Evolutionary conservation across 495 filamentous ascomycete genomes (phyloP), one percentile per base, ranked within the genome.

Genomic region (Penicillium silybi): DNA sequence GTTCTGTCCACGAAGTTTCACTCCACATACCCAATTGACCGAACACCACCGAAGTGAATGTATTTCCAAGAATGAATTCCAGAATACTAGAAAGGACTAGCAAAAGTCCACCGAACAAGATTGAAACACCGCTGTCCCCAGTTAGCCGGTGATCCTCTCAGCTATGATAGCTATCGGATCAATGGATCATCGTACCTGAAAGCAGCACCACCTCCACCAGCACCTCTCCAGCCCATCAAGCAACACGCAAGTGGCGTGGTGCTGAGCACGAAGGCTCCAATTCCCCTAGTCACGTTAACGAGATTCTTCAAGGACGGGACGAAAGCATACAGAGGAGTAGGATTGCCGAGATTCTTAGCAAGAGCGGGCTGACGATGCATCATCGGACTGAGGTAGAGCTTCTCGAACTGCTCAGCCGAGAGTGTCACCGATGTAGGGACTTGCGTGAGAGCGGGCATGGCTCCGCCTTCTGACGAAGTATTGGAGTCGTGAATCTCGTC

Each of bases 371-470:
- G 65, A 2, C 40, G 52, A 18, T 47, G 53, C 62, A 78, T 83
- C 60, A 83, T 76, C 1, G 80, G 84, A 4, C 80, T 79, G 15
- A 88, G 72, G 56, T 87, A 87, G 20, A 88, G 74, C 65, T 81
- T 87, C 70, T 88, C 85, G 58, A 88, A 88, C 3, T 87, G 73
- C 54, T 86, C 85, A 5, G 84, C 75, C 0, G 83, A 82, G 60
- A 87, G 59, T 0, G 63, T 68, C 9, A 66, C 52, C 1, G 61
- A 59, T 0, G 64, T 62, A 10, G 61, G 64, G 15, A 66, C 29
- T 13, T 32, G 29, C 13, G 29, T 32, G 9, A 32, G 11, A 13
- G 11, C 29, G 9, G 29, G 29, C 29, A 32, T 32, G 11, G 29
- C 29, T 32, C 29, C 29, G 11, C 29, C 11, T 3, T 32, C 9